Evolutionary conservation across 2,329 filamentous ascomycete species (phyloP), one percentile per base, ranked within the genome.

Genomic region (Colletotrichum camelliae): DNA sequence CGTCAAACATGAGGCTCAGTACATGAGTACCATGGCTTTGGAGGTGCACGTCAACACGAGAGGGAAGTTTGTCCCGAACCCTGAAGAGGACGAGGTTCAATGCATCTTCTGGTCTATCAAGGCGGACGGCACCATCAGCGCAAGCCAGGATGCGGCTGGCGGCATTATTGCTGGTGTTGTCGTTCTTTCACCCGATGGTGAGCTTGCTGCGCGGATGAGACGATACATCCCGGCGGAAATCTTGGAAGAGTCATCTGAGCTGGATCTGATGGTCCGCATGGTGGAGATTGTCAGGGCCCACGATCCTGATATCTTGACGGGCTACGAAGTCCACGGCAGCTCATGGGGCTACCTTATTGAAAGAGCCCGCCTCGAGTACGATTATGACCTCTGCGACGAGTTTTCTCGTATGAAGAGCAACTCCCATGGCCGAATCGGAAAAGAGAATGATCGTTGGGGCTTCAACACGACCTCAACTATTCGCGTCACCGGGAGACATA

Each of bases 301-400:
- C 80, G 97, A 99, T 82, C 97, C 97, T 0, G 97, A 99, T 81
- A 94, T 99, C 33, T 87, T 99, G 57, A 97, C 96, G 1, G 97
- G 97, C 0, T 99, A 97, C 80, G 97, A 99, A 84, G 96, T 98
- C 0, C 96, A 98, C 81, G 95, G 96, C 69, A 91, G 92, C 74
- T 98, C 96, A 1, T 99, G 97, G 97, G 97, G 97, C 2, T 99
- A 97, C 83, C 84, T 99, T 48, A 96, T 98, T 65, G 96, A 99
- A 85, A 92, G 97, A 67, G 96, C 96, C 15, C 90, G 94, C 35
- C 84, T 94, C 77, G 95, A 96, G 82, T 98, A 96, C 80, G 96
- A 98, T 77, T 97, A 95, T 82, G 93, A 98, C 80, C 88, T 99
- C 5, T 97, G 95, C 79, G 94, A 98, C 78, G 96, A 98, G 81